phyloP scores from a whole-genome alignment of 352 stramenopile species.

The Pythium brassicae region DNA sequence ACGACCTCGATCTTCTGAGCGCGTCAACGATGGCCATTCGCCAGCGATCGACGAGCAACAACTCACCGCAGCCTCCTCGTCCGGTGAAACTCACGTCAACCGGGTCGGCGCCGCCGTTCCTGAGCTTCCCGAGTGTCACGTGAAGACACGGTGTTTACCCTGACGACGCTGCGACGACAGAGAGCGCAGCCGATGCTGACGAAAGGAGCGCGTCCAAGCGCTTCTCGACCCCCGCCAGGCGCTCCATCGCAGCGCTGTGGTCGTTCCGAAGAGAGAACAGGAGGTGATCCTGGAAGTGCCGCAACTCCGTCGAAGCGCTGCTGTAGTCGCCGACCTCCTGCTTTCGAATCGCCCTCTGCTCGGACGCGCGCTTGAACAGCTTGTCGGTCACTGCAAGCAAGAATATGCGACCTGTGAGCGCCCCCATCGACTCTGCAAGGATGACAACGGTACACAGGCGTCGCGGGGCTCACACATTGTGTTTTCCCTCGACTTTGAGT shows the following conservation, averaged over 20 bases:
- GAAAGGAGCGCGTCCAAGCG: constrained; percentile 32
- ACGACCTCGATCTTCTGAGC: constrained; percentile 54
- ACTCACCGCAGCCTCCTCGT: constrained; percentile 1
- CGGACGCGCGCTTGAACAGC: constrained; percentile 30
- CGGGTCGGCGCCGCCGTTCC: constrained; percentile 18
- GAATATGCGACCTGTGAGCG: background rate
- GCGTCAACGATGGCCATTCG: constrained; percentile 50
- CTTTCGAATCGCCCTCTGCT: constrained; percentile 49
- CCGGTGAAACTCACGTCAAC: constrained; percentile 3
- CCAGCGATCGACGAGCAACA: constrained; percentile 23
- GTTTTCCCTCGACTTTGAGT: constrained; percentile 5
- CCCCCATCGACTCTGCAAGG: background rate
- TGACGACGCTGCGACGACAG: constrained; percentile 1
- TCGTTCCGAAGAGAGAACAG: constrained; percentile 39
- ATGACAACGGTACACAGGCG: too few relatives aligned
- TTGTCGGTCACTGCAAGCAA: constrained; percentile 16
- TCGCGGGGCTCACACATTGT: constrained; percentile 18
- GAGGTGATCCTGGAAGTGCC: constrained; percentile 38
- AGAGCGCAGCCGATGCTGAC: constrained; percentile 8
- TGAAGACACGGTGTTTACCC: constrained; percentile 11
- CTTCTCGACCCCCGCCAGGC: constrained; percentile 34
- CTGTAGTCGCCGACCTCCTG: constrained; percentile 34
- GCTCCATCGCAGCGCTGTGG: constrained; percentile 32
- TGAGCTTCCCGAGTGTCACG: constrained; percentile 38
- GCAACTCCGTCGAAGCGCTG: constrained; percentile 37